Evolutionary conservation across 208 protist genomes (phyloP), one percentile per base, ranked within the genome.

Genomic region (Lotmaria passim): DNA sequence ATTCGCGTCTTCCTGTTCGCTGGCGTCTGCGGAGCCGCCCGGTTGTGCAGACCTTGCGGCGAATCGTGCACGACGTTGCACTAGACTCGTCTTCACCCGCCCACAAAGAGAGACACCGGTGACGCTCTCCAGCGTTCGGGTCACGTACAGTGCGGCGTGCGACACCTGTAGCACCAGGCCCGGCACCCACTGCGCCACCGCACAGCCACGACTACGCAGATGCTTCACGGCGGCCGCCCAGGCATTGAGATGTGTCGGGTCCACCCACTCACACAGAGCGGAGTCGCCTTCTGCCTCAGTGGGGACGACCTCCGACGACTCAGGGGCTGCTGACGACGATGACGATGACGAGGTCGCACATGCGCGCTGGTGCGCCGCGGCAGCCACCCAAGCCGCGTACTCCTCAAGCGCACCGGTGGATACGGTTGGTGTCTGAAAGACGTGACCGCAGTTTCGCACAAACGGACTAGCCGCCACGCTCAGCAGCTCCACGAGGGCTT

Each of bases 401-500:
- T 7, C 44, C 31, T 67, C 31, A 21, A 73, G 24, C 1, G 73
- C 30, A 0, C 56, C 19, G 19, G n/a, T 28, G 7, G 39, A 5
- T 17, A 62, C 23, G 6, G n/a, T 33, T 2, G 0, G 5, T 2
- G 15, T 21, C 0, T 59, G 33, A 34, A 81, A 72, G 4, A 36
- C 3, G 10, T 53, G 56, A 3, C 34, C 4, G 60, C 64, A 76
- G 19, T 60, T 50, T 8, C 50, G 36, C 61, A 76, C 70, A 43
- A 76, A 70, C 0, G 70, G 62, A 15, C 33, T 28, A 10, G 70
- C 62, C 5, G 62, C 51, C 24, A 75, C 36, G 57, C 48, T 53
- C 26, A 71, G 23, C 26, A 81, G 36, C 46, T 81, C 75, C 10
- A 81, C 65, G 28, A 75, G 43, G 31, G 66, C 75, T 69, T 75